Evolutionary conservation across 1,284 basidiomycete species (phyloP).

Genomic region (Fomes fomentarius): DNA sequence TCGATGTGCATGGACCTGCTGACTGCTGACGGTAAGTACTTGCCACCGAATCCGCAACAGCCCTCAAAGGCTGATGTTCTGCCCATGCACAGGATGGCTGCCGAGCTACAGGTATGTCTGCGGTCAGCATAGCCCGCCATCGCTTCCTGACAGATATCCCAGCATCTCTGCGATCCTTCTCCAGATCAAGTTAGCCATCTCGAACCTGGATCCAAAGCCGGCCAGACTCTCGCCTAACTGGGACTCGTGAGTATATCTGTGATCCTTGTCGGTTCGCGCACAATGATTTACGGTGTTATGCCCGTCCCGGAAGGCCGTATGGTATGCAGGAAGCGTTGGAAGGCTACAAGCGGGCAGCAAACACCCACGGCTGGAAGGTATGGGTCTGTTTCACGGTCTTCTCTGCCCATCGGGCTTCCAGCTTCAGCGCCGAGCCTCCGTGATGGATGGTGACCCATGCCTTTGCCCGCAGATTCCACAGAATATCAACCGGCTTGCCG

Average conservation of each 20-base stretch:
- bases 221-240: conserved; percentile 52
- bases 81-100: conserved; percentile 53
- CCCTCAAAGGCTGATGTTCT: too few relatives aligned
- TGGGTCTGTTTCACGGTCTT: conserved; percentile 22
- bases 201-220: conserved; percentile 58
- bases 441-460: too few relatives aligned
- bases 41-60: too few relatives aligned
- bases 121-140: too few relatives aligned
- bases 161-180: conserved; percentile 64
- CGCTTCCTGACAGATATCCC: conserved; percentile 11
- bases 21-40: conserved; percentile 55
- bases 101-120: conserved; percentile 57
- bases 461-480: not conserved
- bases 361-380: conserved; percentile 62
- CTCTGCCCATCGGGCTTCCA: too few relatives aligned
- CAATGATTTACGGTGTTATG: too few relatives aligned
- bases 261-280: too few relatives aligned
- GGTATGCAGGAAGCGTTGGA: conserved; percentile 52
- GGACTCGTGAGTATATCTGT: conserved; percentile 33
- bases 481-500: not conserved
- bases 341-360: conserved; percentile 61
- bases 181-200: conserved; percentile 66
- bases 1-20: conserved; percentile 73
- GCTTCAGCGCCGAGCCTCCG: too few relatives aligned
- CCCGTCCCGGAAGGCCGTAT: conserved; percentile 46